Evolutionary conservation across 139 green algal species (phyloP).

Genomic region (Dunaliella primolecta): DNA sequence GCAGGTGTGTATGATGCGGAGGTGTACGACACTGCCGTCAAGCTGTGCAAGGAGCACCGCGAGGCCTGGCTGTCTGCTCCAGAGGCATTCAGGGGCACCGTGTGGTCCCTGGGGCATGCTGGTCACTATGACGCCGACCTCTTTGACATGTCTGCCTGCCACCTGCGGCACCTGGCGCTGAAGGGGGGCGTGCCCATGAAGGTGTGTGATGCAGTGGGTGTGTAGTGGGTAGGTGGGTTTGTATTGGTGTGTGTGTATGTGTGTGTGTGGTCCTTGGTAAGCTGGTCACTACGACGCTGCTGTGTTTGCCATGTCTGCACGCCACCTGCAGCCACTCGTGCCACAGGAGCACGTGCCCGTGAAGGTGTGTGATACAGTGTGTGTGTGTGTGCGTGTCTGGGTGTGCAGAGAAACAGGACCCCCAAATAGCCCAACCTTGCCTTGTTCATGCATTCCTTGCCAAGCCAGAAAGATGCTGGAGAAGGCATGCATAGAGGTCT

Average conservation of each 20-base stretch:
- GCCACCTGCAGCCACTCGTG: neutral
- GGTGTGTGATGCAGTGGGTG: conserved; percentile 1
- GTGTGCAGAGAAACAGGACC: neutral
- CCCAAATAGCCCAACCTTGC: too few species aligned
- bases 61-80: neutral
- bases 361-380: conserved; percentile 8
- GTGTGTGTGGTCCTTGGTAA: too few species aligned
- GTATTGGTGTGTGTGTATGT: conserved; percentile 7
- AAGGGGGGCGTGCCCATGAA: neutral
- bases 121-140: neutral
- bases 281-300: neutral
- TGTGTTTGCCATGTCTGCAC: neutral
- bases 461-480: too few species aligned
- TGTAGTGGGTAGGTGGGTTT: too few species aligned
- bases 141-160: neutral
- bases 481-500: too few species aligned
- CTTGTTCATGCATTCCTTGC: too few species aligned
- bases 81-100: neutral
- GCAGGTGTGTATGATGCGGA: neutral
- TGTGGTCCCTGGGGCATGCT: neutral
- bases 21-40: neutral
- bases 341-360: neutral
- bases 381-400: conserved; percentile 17
- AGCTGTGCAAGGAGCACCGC: neutral
- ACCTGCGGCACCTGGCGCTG: neutral